Evolutionary conservation across 768 basidiomycete genomes (phyloP), one percentile per base, ranked within the genome.

Genomic region (Termitomyces sp.): DNA sequence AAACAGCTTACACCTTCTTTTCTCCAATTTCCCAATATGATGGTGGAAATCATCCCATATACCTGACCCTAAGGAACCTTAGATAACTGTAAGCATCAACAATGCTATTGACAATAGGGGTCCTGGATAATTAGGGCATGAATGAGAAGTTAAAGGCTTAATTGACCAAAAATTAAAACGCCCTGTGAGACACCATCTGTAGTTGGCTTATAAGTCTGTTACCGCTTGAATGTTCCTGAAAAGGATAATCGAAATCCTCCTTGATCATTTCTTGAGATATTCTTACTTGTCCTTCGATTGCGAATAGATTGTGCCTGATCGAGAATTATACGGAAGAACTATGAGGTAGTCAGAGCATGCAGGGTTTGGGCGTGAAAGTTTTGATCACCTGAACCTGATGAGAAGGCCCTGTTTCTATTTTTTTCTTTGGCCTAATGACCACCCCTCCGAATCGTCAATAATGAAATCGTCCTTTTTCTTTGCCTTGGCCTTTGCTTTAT

Each of bases 101-200:
- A 19, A 89, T 73, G 12, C 69, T 66, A 62, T 89, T 91, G 53
- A 84, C 78, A 58, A 89, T 82, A 0, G 85, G 84, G 0, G 86
- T 88, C 1, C 83, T 80, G 27, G 23, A 54, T 51, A 50, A 58
- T 45, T 11, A 28, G 35, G 16, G 32, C 17, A 10, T 25, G 16
- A 59, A 41, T 50, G 23, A 30, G 16, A 41, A 14, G 17, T 40
- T 11, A 45, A n/a, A 42, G 21, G 34, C 21, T 35, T 4, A 16
- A 14, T 37, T 7, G 34, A 25, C 14, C 12, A 10, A 21, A 19
- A 67, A 73, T 19, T 7, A 7, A 32, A 19, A 19, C 64, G 80
- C 77, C 83, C 85, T 25, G 85, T 88, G 9, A 89, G 70, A 59
- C 79, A 80, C 89, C 89, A 91, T 39, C 86, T 76, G 64, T 83